Conservation (phyloP, 2,329 filamentous ascomycete species). For the Fusarium nelsonii region DNA sequence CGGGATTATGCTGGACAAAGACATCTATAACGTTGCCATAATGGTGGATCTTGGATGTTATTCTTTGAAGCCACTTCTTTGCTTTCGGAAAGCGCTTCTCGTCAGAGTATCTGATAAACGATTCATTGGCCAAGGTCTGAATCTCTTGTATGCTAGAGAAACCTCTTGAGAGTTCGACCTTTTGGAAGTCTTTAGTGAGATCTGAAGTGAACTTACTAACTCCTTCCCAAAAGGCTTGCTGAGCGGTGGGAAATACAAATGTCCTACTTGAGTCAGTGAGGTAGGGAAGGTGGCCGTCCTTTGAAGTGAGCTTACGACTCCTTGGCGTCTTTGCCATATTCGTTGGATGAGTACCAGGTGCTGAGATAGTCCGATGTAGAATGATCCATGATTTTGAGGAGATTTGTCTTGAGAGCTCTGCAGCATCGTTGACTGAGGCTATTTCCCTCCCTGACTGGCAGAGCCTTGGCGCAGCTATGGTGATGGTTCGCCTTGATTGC, state of each 20-base stretch:
- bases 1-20: background rate
- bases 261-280: background rate
- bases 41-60: background rate
- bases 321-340: background rate
- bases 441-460: background rate
- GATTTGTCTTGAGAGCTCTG: too few relatives aligned
- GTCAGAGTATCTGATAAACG: background rate
- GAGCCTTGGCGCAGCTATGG: background rate
- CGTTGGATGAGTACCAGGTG: background rate
- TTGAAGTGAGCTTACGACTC: background rate
- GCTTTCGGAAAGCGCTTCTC: background rate
- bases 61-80: background rate
- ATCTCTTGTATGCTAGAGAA: background rate
- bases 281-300: too few relatives aligned
- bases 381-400: background rate
- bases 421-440: rapidly evolving
- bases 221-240: background rate
- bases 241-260: background rate
- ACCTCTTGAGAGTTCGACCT: background rate
- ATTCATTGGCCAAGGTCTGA: background rate
- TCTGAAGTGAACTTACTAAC: background rate
- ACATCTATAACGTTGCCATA: background rate
- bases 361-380: background rate
- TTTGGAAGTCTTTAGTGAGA: background rate
- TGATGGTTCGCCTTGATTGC: background rate